phyloP scores from a whole-genome alignment of 768 basidiomycete genomes.

The Termitomyces sp. region DNA sequence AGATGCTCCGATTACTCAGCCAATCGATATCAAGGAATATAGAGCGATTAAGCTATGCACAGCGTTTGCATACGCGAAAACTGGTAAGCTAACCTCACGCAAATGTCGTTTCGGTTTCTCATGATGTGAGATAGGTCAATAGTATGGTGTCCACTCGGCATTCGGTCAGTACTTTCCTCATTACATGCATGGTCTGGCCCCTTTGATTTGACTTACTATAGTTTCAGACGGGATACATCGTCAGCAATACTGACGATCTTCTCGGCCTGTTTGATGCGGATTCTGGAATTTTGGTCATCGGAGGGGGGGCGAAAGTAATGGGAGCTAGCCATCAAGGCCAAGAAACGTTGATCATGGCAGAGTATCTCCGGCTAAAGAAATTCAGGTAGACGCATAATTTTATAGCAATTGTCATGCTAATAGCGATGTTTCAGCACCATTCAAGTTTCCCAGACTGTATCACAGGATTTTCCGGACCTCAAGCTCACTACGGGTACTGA shows the following conservation, averaged over 20 bases:
- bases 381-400: conserved; percentile 34
- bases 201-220: background rate
- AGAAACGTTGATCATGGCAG: conserved; percentile 72
- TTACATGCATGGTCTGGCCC: background rate
- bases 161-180: conserved; percentile 30
- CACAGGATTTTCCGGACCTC: conserved; percentile 68
- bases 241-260: conserved; percentile 76
- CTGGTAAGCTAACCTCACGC: conserved; percentile 34
- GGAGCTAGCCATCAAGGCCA: conserved; percentile 69
- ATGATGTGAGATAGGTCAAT: conserved; percentile 46
- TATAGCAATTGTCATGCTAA: background rate
- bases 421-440: conserved; percentile 39
- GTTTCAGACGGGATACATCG: conserved; percentile 60
- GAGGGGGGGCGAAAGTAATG: conserved; percentile 67
- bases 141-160: conserved; percentile 61
- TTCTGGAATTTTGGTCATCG: conserved; percentile 64
- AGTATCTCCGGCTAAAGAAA: conserved; percentile 71
- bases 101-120: background rate
- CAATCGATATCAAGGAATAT: conserved; percentile 78
- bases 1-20: conserved; percentile 74
- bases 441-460: conserved; percentile 65
- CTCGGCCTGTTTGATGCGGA: conserved; percentile 76
- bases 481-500: conserved; percentile 41
- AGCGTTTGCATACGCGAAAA: conserved; percentile 69
- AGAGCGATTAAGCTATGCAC: conserved; percentile 73